A percentile compares a stretch with the other conserved stretches of the same genome.
Evolutionary conservation across 495 filamentous ascomycete species (phyloP).

Genomic region (Talaromyces borbonicus): DNA sequence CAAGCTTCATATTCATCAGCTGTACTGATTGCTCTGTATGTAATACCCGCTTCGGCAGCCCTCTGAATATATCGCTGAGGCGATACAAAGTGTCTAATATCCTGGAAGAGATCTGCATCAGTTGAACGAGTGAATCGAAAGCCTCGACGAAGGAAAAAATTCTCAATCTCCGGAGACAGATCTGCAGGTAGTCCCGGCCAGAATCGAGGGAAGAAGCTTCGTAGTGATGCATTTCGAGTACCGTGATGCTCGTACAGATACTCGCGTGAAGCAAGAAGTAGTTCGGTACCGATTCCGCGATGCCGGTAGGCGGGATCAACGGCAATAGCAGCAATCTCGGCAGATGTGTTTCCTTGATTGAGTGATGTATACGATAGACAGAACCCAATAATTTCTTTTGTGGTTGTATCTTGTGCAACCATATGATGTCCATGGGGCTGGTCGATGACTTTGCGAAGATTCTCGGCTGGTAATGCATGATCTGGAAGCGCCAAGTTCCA

Average conservation of each 20-base stretch:
- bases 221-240: constrained; percentile 20
- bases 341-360: constrained; percentile 16
- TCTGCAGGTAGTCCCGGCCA: constrained; percentile 39
- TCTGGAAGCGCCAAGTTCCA: constrained; percentile 36
- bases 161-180: constrained; percentile 22
- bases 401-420: constrained; percentile 20
- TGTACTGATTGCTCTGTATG: constrained; percentile 27
- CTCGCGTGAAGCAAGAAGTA: constrained; percentile 26
- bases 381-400: constrained; percentile 28
- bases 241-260: constrained; percentile 20
- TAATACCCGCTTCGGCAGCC: constrained; percentile 25
- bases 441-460: constrained; percentile 20
- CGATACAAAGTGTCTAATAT: constrained; percentile 27
- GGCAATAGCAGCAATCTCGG: constrained; percentile 30
- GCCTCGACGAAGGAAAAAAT: constrained; percentile 39
- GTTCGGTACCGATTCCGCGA: constrained; percentile 33
- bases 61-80: constrained; percentile 27
- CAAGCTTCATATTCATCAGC: constrained; percentile 33
- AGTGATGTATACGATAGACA: constrained; percentile 29
- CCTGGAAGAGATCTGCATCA: constrained; percentile 33
- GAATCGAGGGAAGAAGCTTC: constrained; percentile 39
- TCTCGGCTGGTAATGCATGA: constrained; percentile 23
- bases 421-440: constrained; percentile 23
- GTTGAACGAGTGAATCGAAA: constrained; percentile 22
- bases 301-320: constrained; percentile 29